phyloP scores from a whole-genome alignment of 2,329 filamentous ascomycete genomes.

The Lithohypha guttulata region DNA sequence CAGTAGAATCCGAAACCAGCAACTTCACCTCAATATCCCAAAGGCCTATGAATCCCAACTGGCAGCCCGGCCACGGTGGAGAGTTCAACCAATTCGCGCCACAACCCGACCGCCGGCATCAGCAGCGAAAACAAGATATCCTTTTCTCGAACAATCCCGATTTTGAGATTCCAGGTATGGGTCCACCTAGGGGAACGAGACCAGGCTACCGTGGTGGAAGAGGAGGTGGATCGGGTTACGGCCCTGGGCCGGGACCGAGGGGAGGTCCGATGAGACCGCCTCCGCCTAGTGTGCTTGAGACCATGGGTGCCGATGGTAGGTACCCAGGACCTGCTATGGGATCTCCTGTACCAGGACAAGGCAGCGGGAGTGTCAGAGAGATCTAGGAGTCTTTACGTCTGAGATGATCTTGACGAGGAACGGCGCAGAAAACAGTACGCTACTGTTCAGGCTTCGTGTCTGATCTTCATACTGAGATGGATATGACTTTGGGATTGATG shows the following conservation, averaged over 20 bases:
- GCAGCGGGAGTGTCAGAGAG: not conserved
- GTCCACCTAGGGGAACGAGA: constrained; percentile 9
- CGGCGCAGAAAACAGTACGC: not conserved
- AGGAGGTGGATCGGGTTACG: constrained; percentile 12
- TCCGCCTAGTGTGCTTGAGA: constrained; percentile 5
- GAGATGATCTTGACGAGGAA: not conserved
- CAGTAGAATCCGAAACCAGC: constrained; percentile 65
- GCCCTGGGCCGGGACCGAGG: not conserved
- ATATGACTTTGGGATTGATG: no score
- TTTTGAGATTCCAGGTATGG: constrained; percentile 56
- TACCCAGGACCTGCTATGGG: constrained; percentile 7
- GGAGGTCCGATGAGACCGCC: constrained; percentile 5
- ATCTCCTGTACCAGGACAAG: constrained; percentile 1
- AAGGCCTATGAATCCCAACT: constrained; percentile 76
- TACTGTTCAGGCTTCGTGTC: no score
- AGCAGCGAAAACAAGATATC: constrained; percentile 53
- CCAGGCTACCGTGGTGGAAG: constrained; percentile 10
- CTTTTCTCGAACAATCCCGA: constrained; percentile 74
- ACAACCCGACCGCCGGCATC: constrained; percentile 23
- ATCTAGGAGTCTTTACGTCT: constrained; percentile 1
- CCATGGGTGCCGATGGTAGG: constrained; percentile 1
- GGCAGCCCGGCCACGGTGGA: constrained; percentile 49
- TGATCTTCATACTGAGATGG: no score
- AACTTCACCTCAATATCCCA: constrained; percentile 88
- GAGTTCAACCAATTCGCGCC: constrained; percentile 30